Percentiles rank a stretch among this genome's conserved stretches.
These are phyloP conservation scores for Beauveria brongniartii DNA, from an alignment of 2,329 filamentous ascomycete genomes.

Conservation along the genomic window DNA sequence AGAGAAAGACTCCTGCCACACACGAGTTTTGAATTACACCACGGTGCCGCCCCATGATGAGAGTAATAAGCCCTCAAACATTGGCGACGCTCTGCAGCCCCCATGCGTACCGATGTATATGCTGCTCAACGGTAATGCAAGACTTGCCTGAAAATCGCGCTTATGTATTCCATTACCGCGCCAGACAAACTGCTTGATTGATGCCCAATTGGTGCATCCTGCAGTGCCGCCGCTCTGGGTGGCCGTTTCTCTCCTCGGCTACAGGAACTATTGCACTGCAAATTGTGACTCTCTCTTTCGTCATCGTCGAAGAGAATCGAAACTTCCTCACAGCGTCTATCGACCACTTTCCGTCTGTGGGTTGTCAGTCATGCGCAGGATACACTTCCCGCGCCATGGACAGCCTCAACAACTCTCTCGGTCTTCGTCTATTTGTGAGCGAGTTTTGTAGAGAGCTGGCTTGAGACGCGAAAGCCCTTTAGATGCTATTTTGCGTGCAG, in stretches of 20 bases:
- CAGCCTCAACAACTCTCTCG: neutral
- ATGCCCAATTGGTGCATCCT: neutral
- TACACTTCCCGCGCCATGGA: neutral
- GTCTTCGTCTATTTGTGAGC: constrained; percentile 16
- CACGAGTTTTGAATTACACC: too few relatives aligned
- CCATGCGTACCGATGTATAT: too few relatives aligned
- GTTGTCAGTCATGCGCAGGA: too few relatives aligned
- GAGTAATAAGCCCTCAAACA: too few relatives aligned
- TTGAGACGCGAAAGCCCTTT: constrained; percentile 12
- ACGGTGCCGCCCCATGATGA: too few relatives aligned
- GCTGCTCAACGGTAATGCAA: too few relatives aligned
- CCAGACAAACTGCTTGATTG: neutral
- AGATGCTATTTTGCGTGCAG: constrained; percentile 36
- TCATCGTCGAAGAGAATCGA: too few relatives aligned
- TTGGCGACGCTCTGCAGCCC: too few relatives aligned
- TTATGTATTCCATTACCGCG: neutral
- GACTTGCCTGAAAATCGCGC: neutral
- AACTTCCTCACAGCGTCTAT: too few relatives aligned
- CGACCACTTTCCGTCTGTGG: too few relatives aligned
- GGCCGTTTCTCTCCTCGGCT: neutral
- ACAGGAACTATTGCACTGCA: neutral
- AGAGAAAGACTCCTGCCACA: too few relatives aligned
- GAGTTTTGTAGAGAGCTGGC: constrained; percentile 35
- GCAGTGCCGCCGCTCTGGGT: neutral
- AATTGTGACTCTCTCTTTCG: too few relatives aligned